Conservation (phyloP, 2,329 filamentous ascomycete species). For the Xylaria sp. region DNA sequence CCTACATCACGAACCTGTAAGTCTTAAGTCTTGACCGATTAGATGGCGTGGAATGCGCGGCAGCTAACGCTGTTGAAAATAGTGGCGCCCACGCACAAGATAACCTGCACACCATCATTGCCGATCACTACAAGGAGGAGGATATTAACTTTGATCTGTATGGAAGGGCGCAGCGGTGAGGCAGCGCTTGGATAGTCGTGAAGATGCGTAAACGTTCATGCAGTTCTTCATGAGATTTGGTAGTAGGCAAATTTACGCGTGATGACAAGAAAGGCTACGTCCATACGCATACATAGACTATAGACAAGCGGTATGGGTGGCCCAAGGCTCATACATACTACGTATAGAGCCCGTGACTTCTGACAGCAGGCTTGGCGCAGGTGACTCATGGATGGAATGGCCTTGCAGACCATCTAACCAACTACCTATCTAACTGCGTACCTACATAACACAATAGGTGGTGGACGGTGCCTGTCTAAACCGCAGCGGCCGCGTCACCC, state of each 20-base stretch:
- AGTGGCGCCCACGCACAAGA: constrained; percentile 62
- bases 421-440: no score
- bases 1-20: constrained; percentile 88
- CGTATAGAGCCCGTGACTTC: not conserved
- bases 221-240: constrained; percentile 14
- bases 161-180: constrained; percentile 46
- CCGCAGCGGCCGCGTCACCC: constrained; percentile 37
- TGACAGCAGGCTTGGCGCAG: constrained; percentile 5
- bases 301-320: not conserved
- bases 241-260: constrained; percentile 1
- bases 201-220: not conserved
- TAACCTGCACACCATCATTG: constrained; percentile 77
- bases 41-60: not conserved
- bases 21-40: constrained; percentile 49
- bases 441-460: no score
- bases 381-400: constrained; percentile 11
- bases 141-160: constrained; percentile 72
- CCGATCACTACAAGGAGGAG: constrained; percentile 79
- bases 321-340: not conserved
- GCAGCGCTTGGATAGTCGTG: not conserved
- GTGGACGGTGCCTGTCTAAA: not conserved
- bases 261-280: constrained; percentile 2
- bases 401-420: not conserved
- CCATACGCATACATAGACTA: not conserved
- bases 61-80: constrained; percentile 17